phyloP scores from a whole-genome alignment of 192 early-diverging fungal species.

The Mortierella claussenii region DNA sequence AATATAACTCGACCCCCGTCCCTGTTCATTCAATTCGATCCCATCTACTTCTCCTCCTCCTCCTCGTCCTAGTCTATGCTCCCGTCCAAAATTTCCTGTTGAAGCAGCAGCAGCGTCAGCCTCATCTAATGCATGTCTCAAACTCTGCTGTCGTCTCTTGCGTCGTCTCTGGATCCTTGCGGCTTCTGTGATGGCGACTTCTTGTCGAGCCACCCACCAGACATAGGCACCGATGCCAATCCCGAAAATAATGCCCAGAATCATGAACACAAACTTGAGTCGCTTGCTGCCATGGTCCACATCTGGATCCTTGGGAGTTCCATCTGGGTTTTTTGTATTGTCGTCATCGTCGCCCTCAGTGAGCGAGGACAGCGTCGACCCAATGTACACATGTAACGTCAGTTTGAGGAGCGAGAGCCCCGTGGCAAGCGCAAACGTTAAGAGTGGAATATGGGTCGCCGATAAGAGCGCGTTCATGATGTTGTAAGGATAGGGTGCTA shows the following conservation, averaged over 20 bases:
- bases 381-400: slow-evolving; percentile 69
- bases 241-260: slow-evolving; percentile 45
- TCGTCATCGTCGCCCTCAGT: slow-evolving; percentile 41
- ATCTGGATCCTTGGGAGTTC: slow-evolving; percentile 6
- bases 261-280: slow-evolving; percentile 29
- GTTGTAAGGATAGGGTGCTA: slow-evolving; percentile 80
- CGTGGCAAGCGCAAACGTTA: slow-evolving; percentile 58
- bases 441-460: slow-evolving; percentile 62
- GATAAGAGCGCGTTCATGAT: slow-evolving; percentile 69
- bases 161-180: slow-evolving; percentile 24
- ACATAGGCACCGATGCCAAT: slow-evolving; percentile 63
- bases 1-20: slow-evolving; percentile 1
- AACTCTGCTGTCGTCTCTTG: slow-evolving; percentile 15
- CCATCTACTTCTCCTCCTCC: no score
- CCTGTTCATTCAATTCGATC: slow-evolving; percentile 20
- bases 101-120: background rate
- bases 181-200: slow-evolving; percentile 41
- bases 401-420: slow-evolving; percentile 67
- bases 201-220: slow-evolving; percentile 54
- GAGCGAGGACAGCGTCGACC: slow-evolving; percentile 64
- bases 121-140: background rate
- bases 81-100: no score
- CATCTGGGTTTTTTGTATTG: slow-evolving; percentile 11
- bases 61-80: no score
- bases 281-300: slow-evolving; percentile 19